phyloP scores from a whole-genome alignment of 2,329 filamentous ascomycete species.

The Drechmeria coniospora region DNA sequence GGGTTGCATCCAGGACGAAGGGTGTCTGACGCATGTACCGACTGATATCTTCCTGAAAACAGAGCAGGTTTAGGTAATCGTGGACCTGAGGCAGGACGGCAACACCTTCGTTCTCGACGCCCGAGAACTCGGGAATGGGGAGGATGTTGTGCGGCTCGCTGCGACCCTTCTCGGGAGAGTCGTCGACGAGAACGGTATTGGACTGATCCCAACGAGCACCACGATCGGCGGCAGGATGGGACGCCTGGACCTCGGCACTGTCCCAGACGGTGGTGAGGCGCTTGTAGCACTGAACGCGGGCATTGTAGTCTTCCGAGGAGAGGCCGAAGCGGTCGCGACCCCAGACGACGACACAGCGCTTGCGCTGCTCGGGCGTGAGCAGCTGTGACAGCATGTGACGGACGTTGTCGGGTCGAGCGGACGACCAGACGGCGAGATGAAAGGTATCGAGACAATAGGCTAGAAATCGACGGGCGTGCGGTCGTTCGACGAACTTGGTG shows the following conservation, averaged over 20 bases:
- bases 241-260: constrained; percentile 24
- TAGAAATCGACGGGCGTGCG: constrained; percentile 54
- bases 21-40: constrained; percentile 37
- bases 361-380: constrained; percentile 36
- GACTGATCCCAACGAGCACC: constrained; percentile 54
- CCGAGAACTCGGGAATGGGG: constrained; percentile 61
- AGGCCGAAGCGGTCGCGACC: constrained; percentile 63
- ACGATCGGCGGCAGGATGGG: constrained; percentile 25
- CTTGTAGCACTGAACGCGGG: constrained; percentile 81
- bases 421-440: constrained; percentile 81
- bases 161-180: constrained; percentile 63
- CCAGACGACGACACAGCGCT: constrained; percentile 56
- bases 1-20: constrained; percentile 25
- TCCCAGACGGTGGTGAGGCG: constrained; percentile 60
- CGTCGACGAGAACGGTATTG: constrained; percentile 85
- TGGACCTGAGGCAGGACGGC: constrained; percentile 42
- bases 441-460: constrained; percentile 60
- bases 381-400: constrained; percentile 48
- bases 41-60: constrained; percentile 44
- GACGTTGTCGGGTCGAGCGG: constrained; percentile 62
- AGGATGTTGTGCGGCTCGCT: constrained; percentile 76
- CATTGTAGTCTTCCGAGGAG: constrained; percentile 43
- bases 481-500: constrained; percentile 47
- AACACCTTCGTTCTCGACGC: constrained; percentile 21
- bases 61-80: constrained; percentile 42